A percentile compares a stretch with the other conserved stretches of the same genome.
phyloP scores from a whole-genome alignment of 768 basidiomycete species.

The Serendipita indica region DNA sequence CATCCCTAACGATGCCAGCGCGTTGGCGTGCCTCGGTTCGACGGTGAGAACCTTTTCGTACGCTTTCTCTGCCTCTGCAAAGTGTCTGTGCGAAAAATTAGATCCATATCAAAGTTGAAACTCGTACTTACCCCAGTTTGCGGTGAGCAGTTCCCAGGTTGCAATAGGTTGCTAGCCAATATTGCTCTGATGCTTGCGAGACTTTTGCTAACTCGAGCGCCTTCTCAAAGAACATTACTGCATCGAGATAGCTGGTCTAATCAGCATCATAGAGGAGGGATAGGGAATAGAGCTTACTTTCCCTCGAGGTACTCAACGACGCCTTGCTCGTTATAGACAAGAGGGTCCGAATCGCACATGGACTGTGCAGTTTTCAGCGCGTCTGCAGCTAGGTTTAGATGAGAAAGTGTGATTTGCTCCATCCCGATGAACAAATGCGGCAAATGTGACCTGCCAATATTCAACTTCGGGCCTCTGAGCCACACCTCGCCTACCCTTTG shows the following conservation, averaged over 20 bases:
- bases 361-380: constrained; percentile 66
- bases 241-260: constrained; percentile 49
- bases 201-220: constrained; percentile 72
- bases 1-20: constrained; percentile 80
- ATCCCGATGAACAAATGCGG: constrained; percentile 94
- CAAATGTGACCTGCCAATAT: constrained; percentile 72
- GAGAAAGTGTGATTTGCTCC: constrained; percentile 89
- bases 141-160: constrained; percentile 86
- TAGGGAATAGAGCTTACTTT: constrained; percentile 36
- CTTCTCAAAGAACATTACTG: constrained; percentile 52
- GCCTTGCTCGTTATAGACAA: constrained; percentile 82
- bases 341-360: constrained; percentile 78
- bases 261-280: neutral
- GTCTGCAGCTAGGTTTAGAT: constrained; percentile 69
- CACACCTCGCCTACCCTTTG: constrained; percentile 49
- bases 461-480: neutral
- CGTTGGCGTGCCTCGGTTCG: constrained; percentile 68
- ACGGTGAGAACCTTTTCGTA: constrained; percentile 75
- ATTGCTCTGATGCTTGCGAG: constrained; percentile 68
- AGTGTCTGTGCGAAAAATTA: constrained; percentile 19
- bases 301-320: constrained; percentile 83
- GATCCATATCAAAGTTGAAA: constrained; percentile 21
- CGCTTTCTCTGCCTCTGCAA: constrained; percentile 50
- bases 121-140: constrained; percentile 48
- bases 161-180: constrained; percentile 81